These are phyloP conservation scores for Stevia rebaudiana DNA, from an alignment of 140 eudicot genomes.

Conservation along the genomic window DNA sequence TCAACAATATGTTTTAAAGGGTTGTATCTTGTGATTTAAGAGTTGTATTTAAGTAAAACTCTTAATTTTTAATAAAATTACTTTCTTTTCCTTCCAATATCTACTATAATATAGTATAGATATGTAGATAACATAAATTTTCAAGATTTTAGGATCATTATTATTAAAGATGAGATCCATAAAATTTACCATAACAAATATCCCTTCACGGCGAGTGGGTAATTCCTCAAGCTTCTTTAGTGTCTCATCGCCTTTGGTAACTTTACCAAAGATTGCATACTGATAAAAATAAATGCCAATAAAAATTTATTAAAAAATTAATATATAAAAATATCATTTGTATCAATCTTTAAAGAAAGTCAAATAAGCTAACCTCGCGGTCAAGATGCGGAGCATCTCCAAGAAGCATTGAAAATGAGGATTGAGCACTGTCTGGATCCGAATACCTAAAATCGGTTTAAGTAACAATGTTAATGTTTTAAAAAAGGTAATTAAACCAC, in stretches of 20 bases:
- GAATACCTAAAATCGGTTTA: conserved; percentile 48
- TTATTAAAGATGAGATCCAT: conserved; percentile 8
- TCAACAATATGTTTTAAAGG: too few species aligned
- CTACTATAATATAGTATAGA: too few species aligned
- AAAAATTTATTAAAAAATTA: neutral
- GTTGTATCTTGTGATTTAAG: too few species aligned
- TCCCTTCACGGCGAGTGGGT: conserved; percentile 93
- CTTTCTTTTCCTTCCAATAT: too few species aligned
- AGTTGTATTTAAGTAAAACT: too few species aligned
- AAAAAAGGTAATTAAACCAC: neutral
- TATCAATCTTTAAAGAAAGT: neutral
- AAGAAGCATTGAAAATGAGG: conserved; percentile 95
- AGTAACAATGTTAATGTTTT: conserved; percentile 4
- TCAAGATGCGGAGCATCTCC: conserved; percentile 99
- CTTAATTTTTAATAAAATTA: too few species aligned
- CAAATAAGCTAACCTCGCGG: conserved; percentile 54
- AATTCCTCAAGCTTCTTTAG: conserved; percentile 87
- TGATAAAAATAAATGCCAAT: conserved; percentile 23
- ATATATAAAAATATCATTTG: neutral
- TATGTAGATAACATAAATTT: neutral
- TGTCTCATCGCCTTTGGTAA: conserved; percentile 96
- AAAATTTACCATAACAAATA: conserved; percentile 84
- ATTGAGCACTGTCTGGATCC: conserved; percentile 91
- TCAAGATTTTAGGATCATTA: neutral
- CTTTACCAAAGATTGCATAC: conserved; percentile 96